Percentiles rank a stretch among this genome's conserved stretches.
Evolutionary conservation across 176 grass and related monocot genomes (phyloP).

Genomic region (Raddia distichophylla): DNA sequence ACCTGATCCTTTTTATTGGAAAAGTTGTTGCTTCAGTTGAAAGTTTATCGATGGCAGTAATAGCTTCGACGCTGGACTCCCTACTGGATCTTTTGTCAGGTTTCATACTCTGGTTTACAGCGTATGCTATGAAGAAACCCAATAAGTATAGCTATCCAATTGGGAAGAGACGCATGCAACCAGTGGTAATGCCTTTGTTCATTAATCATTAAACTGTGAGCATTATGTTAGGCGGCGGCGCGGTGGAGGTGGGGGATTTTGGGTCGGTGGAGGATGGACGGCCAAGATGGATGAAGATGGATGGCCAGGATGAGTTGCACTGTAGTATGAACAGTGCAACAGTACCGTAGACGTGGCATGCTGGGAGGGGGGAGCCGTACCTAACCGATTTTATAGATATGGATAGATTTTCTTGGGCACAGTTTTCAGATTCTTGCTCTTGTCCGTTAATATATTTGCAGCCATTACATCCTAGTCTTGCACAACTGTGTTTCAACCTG

Average conservation of each 20-base stretch:
- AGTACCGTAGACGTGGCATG: too few species aligned
- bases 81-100: constrained; percentile 89
- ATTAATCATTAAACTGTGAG: not conserved
- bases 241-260: too few species aligned
- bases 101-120: constrained; percentile 87
- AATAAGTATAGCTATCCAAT: constrained; percentile 92
- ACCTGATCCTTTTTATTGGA: constrained; percentile 76
- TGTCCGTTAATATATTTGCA: not conserved
- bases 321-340: too few species aligned
- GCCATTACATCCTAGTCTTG: not conserved
- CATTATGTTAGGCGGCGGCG: too few species aligned
- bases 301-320: too few species aligned
- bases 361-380: too few species aligned
- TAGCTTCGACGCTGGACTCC: constrained; percentile 90
- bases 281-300: too few species aligned
- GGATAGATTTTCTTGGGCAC: not conserved
- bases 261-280: too few species aligned
- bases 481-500: not conserved
- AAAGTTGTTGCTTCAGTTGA: constrained; percentile 76
- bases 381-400: too few species aligned
- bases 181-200: constrained; percentile 66
- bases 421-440: not conserved
- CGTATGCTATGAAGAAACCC: constrained; percentile 83
- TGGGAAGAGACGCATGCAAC: constrained; percentile 95
- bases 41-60: constrained; percentile 78